These are phyloP conservation scores for Helichrysum umbraculigerum DNA, from an alignment of 129 eudicot genomes.

Conservation along the genomic window DNA sequence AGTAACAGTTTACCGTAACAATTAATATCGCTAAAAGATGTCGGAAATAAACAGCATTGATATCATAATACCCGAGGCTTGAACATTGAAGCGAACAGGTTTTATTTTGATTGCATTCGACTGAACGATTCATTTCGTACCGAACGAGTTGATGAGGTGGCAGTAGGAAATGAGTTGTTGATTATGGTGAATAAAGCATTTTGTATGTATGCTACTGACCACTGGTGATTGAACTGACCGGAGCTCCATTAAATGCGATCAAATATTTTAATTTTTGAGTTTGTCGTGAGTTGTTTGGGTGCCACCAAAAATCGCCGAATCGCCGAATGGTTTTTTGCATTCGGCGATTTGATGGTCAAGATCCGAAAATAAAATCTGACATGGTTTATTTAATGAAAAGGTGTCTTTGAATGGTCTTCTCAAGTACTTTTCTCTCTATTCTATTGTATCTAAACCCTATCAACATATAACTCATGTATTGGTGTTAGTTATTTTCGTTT, in stretches of 20 bases:
- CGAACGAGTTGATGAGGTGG: slow-evolving; percentile 29
- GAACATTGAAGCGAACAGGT: slow-evolving; percentile 43
- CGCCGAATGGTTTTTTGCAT: too few relatives aligned
- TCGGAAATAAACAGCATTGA: slow-evolving; percentile 20
- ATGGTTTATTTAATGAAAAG: too few relatives aligned
- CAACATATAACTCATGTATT: too few relatives aligned
- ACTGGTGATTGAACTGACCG: slow-evolving; percentile 48
- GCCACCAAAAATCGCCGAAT: too few relatives aligned
- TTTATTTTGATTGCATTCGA: slow-evolving; percentile 39
- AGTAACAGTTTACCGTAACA: slow-evolving; percentile 2
- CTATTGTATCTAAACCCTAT: too few relatives aligned
- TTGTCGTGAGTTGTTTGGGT: too few relatives aligned
- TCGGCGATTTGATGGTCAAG: too few relatives aligned
- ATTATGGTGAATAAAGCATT: slow-evolving; percentile 34
- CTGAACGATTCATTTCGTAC: slow-evolving; percentile 32
- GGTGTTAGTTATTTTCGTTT: too few relatives aligned
- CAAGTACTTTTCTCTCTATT: too few relatives aligned
- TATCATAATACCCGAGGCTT: slow-evolving; percentile 54
- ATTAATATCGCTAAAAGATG: slow-evolving; percentile 17
- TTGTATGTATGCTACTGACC: slow-evolving; percentile 49
- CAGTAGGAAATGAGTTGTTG: slow-evolving; percentile 36
- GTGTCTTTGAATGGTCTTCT: too few relatives aligned
- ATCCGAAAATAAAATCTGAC: too few relatives aligned
- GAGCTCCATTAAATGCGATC: slow-evolving; percentile 54
- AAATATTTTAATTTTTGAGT: too few relatives aligned